Evolutionary conservation across 495 filamentous ascomycete genomes (phyloP), one percentile per base, ranked within the genome.

Genomic region (Hypoxylon trugodes): DNA sequence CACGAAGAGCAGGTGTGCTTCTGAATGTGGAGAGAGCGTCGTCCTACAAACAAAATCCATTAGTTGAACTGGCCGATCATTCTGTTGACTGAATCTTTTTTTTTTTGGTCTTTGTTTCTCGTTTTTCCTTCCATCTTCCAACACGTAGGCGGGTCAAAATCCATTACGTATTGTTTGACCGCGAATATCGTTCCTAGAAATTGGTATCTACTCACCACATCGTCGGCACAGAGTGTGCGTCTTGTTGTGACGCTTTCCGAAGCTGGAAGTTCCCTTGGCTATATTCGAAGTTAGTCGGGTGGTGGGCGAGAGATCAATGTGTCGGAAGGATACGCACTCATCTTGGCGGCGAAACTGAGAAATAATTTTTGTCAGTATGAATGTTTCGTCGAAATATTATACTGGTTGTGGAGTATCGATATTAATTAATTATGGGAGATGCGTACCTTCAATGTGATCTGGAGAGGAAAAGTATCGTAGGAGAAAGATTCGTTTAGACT

Each of bases 161-260:
- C 46, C 4, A 55, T 51, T 50, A 10, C 41, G 45, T 24, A 40
- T 21, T 16, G 16, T 19, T 32, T 13, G 19, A 42, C 9, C 18
- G 35, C 13, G 18, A 16, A 21, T 6, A 38, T 43, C 26, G 30
- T 68, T 33, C 54, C 18, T 2, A 45, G 46, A 15, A 46, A 15
- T 6, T 18, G 38, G 43, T 45, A 61, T 52, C 42, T 53, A 84
- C 90, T 84, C 78, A 96, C 95, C 95, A 89, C 95, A 98, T 81
- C 95, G 96, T 86, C 96, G 88, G 91, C 95, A 98, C 78, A 98
- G 86, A 72, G 91, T 95, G 86, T 98, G 95, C 81, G 96, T 92
- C 86, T 98, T 98, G 86, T 94, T 98, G 86, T 98, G 91, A 87
- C 92, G 92, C 87, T 94, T 95, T 81, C 93, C 93, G 81, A 96